Evolutionary conservation across 768 basidiomycete species (phyloP), one percentile per base, ranked within the genome.

Genomic region (Tephrocybe sp.): DNA sequence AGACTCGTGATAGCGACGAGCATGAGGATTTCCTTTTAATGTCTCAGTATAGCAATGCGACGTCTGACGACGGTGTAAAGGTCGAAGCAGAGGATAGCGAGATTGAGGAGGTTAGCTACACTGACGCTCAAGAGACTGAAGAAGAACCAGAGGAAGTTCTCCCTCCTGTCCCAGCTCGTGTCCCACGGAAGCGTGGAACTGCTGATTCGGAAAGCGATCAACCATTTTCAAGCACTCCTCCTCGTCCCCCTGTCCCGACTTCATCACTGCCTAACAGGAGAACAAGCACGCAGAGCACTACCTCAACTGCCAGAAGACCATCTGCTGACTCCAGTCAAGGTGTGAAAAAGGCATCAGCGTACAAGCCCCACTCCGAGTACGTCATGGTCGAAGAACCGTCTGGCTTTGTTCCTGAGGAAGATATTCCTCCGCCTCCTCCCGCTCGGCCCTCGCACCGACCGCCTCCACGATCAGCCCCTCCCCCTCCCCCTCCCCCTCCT

Each of bases 11-110:
- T 9, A 54, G 50, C 10, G 72, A 75, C 37, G 79, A 83, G 44
- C 73, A 69, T n/a, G 80, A 81, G 36, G 64, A 71, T 9, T 65
- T 71, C 5, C 49, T 61, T 9, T 53, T 56, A 17, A 43, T 50
- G 3, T 61, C 59, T 25, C 59, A 57, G 39, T 38, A 73, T 54
- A 74, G 77, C 60, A 56, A 65, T 24, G 60, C 65, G 28, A 67
- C 69, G 26, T 80, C 81, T 3, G 83, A 84, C 17, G 86, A 88
- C 39, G 79, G 79, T 9, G 83, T 84, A 20, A 74, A 75, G 32
- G 80, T 83, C 21, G 88, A 88, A 51, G 80, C 77, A 5, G 86
- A 88, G 60, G 86, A 88, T 58, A 88, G 85, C 54, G 86, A 88
- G 61, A 70, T 82, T 12, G 87, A 89, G 57, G 86, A 88, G 56